A percentile compares a stretch with the other conserved stretches of the same genome.
phyloP scores from a whole-genome alignment of 352 stramenopile genomes.

The Phytophthora pini region DNA sequence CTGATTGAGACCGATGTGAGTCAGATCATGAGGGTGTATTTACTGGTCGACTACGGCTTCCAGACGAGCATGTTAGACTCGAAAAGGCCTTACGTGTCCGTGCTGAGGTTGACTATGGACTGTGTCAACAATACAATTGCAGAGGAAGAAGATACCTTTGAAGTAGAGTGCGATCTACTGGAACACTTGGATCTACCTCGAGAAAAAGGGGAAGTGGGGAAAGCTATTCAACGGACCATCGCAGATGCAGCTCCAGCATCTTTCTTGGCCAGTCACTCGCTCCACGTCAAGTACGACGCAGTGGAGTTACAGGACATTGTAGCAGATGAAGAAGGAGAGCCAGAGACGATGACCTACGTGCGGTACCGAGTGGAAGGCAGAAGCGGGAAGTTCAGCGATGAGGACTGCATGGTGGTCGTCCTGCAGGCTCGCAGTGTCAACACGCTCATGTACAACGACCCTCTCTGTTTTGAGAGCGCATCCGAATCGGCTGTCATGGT shows the following conservation, averaged over 20 bases:
- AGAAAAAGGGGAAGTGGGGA: constrained; percentile 47
- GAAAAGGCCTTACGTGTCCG: constrained; percentile 63
- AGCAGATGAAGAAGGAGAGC: constrained; percentile 18
- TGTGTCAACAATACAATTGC: constrained; percentile 46
- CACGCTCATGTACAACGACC: constrained; percentile 64
- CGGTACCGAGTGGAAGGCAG: constrained; percentile 50
- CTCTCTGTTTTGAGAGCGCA: constrained; percentile 51
- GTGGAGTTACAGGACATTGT: constrained; percentile 58
- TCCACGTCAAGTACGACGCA: constrained; percentile 58
- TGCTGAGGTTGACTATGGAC: constrained; percentile 63
- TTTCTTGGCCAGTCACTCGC: constrained; percentile 47
- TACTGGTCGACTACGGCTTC: constrained; percentile 71
- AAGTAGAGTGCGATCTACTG: constrained; percentile 55
- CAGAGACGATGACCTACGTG: constrained; percentile 54
- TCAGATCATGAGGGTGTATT: constrained; percentile 52
- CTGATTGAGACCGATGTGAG: constrained; percentile 49
- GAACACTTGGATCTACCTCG: constrained; percentile 63
- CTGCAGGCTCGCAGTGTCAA: constrained; percentile 49
- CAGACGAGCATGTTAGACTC: constrained; percentile 59
- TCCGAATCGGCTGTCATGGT: constrained; percentile 32
- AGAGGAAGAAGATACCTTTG: constrained; percentile 18
- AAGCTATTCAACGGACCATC: constrained; percentile 58
- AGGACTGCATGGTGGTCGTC: constrained; percentile 66
- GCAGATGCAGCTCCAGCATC: constrained; percentile 39
- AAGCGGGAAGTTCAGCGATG: constrained; percentile 16